Evolutionary conservation across 2,329 filamentous ascomycete species (phyloP), one percentile per base, ranked within the genome.

Genomic region (Aspergillus fischeri): DNA sequence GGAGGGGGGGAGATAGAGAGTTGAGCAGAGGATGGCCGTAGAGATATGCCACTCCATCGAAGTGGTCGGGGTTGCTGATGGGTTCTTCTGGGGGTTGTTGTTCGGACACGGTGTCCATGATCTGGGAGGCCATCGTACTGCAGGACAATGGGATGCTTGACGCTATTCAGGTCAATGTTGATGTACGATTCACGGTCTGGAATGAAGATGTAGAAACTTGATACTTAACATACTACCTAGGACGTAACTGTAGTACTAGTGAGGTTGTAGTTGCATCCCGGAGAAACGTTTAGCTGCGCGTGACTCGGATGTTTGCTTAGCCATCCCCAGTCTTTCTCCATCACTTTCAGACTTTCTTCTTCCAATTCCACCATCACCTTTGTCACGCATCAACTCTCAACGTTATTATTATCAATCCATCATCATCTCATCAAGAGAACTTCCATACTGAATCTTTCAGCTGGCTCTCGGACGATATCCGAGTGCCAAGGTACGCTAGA

Each of bases 11-110:
- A 1, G 81, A 83, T 64, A 83, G 75, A 5, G 81, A 84, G 64
- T 85, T 83, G 41, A 81, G 75, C 49, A 85, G 81, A 0, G 70
- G 82, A 66, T 82, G 78, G 55, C 82, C 82, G 59, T 84, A 83
- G 24, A 84, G 78, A 62, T 83, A 84, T 60, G 80, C 81, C 62
- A 81, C 76, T 25, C 78, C 74, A 61, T 82, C 78, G 21, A 77
- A 65, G 57, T 79, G 66, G 11, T 57, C 52, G 38, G 70, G 71
- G 50, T 55, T 63, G 55, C 64, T 44, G 57, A 74, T 73, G 56
- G 67, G 68, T 55, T 73, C 71, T 62, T 72, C 70, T 11, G 64
- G 60, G 3, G 55, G 62, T 5, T 57, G 35, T 52, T 32, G 45
- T 35, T 56, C 21, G 47, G 53, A 52, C 53, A 59, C 47, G 49